Evolutionary conservation across 1,284 basidiomycete species (phyloP).

Genomic region (Ganoderma meredithae): DNA sequence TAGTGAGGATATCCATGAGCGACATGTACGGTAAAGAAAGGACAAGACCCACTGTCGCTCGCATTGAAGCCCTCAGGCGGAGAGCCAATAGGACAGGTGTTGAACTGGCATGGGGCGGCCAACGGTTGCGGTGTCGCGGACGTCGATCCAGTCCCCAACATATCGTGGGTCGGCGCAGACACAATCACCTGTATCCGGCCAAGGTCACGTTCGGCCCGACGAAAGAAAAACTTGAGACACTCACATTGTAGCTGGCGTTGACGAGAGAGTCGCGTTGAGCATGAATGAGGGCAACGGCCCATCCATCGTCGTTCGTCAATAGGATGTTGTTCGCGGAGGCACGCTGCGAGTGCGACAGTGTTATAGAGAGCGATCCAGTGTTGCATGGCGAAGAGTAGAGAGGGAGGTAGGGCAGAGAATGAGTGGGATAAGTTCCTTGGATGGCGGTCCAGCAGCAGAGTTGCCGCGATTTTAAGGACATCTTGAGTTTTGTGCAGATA

Average conservation of each 20-base stretch:
- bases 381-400: conserved; percentile 9
- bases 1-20: background rate
- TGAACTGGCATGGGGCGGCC: conserved; percentile 48
- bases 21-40: background rate
- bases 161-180: conserved; percentile 49
- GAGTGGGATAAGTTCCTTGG: background rate
- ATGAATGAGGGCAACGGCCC: conserved; percentile 58
- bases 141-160: conserved; percentile 52
- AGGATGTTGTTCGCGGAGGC: conserved; percentile 36
- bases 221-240: conserved; percentile 18
- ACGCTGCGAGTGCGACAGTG: conserved; percentile 3
- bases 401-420: background rate
- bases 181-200: conserved; percentile 44
- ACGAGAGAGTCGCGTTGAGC: conserved; percentile 51
- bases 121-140: conserved; percentile 36
- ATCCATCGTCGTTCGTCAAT: conserved; percentile 58
- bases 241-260: conserved; percentile 50
- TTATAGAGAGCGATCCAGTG: conserved; percentile 11
- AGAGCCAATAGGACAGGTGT: conserved; percentile 50
- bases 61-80: conserved; percentile 53
- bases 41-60: conserved; percentile 46
- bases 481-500: too few relatives aligned
- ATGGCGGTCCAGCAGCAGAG: background rate
- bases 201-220: background rate
- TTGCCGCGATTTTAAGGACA: background rate